These are phyloP conservation scores for Chytriomyces sp. DNA, from an alignment of 192 early-diverging fungal genomes.

Conservation along the genomic window DNA sequence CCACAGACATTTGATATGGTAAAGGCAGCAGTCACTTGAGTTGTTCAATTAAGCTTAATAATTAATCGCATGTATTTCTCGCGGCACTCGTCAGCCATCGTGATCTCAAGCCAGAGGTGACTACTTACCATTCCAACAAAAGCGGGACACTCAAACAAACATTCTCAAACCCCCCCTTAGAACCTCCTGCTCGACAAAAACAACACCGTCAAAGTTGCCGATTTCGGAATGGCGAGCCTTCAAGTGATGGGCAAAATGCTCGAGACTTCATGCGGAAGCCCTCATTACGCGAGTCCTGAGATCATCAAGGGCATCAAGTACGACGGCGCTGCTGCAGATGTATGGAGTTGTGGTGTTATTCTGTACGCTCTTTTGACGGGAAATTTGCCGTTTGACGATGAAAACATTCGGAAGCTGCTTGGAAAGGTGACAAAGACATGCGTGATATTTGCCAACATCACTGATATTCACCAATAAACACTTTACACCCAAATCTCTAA, in stretches of 20 bases:
- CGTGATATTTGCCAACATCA: slow-evolving; percentile 33
- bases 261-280: slow-evolving; percentile 73
- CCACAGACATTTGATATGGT: slow-evolving; percentile 91
- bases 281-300: slow-evolving; percentile 77
- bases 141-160: neutral
- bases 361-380: slow-evolving; percentile 74
- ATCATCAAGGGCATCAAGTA: slow-evolving; percentile 72
- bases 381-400: slow-evolving; percentile 77
- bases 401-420: slow-evolving; percentile 69
- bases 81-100: slow-evolving; percentile 46
- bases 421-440: slow-evolving; percentile 51
- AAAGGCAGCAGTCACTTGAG: neutral
- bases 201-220: slow-evolving; percentile 95
- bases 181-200: slow-evolving; percentile 87
- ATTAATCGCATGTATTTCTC: neutral
- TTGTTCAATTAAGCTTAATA: neutral
- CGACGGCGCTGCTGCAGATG: slow-evolving; percentile 69
- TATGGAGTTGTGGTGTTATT: slow-evolving; percentile 81
- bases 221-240: slow-evolving; percentile 91
- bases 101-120: slow-evolving; percentile 64
- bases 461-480: slow-evolving; percentile 48
- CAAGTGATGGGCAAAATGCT: slow-evolving; percentile 58
- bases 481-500: slow-evolving; percentile 36
- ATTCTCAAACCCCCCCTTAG: neutral
- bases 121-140: neutral